Conservation (phyloP, 768 basidiomycete genomes). For the Serendipita vermifera region DNA sequence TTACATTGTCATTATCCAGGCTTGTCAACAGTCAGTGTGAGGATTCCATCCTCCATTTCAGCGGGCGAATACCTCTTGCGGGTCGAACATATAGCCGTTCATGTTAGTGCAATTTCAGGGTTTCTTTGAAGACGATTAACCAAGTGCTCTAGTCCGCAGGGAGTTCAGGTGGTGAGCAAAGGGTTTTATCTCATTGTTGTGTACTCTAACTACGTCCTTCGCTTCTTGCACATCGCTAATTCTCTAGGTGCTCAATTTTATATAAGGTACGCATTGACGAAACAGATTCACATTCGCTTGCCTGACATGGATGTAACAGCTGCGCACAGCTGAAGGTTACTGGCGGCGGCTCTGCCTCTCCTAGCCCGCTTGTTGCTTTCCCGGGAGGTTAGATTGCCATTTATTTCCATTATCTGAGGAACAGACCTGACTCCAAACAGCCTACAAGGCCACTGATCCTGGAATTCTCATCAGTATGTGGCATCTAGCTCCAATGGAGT, state of each 20-base stretch:
- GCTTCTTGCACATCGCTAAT: too few species aligned
- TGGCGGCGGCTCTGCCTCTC: conserved; percentile 7
- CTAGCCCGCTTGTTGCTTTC: conserved; percentile 10
- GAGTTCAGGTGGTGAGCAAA: too few species aligned
- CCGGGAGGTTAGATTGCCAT: too few species aligned
- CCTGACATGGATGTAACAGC: too few species aligned
- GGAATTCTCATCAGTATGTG: conserved; percentile 9
- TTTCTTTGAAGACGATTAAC: background rate
- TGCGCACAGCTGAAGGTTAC: conserved; percentile 11
- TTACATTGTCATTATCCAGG: background rate
- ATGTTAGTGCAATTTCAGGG: background rate
- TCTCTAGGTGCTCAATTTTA: conserved; percentile 8
- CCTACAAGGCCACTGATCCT: conserved; percentile 1
- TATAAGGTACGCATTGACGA: too few species aligned
- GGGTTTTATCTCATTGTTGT: too few species aligned
- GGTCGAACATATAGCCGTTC: conserved; percentile 11
- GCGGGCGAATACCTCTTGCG: conserved; percentile 12
- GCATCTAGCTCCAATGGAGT: background rate
- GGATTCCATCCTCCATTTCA: conserved; percentile 10
- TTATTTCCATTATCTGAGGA: background rate
- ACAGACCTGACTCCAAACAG: background rate
- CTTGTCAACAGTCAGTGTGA: conserved; percentile 3
- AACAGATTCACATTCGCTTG: too few species aligned
- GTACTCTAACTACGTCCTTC: too few species aligned
- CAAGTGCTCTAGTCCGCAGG: background rate